phyloP scores from a whole-genome alignment of 2,329 filamentous ascomycete genomes.

The Exserohilum turcica region DNA sequence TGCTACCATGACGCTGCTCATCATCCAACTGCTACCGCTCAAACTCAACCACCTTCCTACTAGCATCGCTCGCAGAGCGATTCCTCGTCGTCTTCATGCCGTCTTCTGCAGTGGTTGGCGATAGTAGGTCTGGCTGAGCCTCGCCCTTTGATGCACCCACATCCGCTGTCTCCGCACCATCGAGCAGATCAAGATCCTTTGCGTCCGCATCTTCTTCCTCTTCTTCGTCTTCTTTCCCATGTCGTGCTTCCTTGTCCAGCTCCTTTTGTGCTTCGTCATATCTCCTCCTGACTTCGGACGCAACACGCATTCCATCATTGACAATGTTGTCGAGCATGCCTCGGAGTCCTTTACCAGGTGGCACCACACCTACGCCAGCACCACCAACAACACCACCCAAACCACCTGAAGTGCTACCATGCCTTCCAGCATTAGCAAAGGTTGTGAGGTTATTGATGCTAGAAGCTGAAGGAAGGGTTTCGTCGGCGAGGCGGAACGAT shows the following conservation, averaged over 20 bases:
- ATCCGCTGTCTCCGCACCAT: slow-evolving; percentile 56
- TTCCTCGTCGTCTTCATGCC: slow-evolving; percentile 38
- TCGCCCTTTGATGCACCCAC: slow-evolving; percentile 41
- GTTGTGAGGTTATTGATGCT: slow-evolving; percentile 78
- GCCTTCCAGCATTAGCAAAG: slow-evolving; percentile 70
- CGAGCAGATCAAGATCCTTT: slow-evolving; percentile 54
- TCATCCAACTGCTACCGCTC: slow-evolving; percentile 32
- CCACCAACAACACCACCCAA: slow-evolving; percentile 53
- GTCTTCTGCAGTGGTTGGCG: slow-evolving; percentile 24
- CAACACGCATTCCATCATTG: slow-evolving; percentile 94
- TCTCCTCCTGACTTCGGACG: slow-evolving; percentile 84
- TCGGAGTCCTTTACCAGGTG: slow-evolving; percentile 74
- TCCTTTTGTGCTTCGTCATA: slow-evolving; percentile 97
- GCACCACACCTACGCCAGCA: slow-evolving; percentile 59
- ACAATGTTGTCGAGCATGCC: slow-evolving; percentile 98
- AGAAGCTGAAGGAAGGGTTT: slow-evolving; percentile 55
- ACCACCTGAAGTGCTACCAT: slow-evolving; percentile 49
- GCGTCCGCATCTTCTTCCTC: slow-evolving; percentile 65
- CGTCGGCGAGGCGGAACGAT: slow-evolving; percentile 85
- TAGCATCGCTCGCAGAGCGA: slow-evolving; percentile 43
- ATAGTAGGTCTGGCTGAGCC: slow-evolving; percentile 21
- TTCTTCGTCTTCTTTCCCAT: slow-evolving; percentile 61
- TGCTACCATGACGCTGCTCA: background rate
- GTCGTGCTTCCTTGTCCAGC: slow-evolving; percentile 75
- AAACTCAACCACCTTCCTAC: slow-evolving; percentile 46